phyloP scores from a whole-genome alignment of 495 filamentous ascomycete genomes.

The Neurospora africana region DNA sequence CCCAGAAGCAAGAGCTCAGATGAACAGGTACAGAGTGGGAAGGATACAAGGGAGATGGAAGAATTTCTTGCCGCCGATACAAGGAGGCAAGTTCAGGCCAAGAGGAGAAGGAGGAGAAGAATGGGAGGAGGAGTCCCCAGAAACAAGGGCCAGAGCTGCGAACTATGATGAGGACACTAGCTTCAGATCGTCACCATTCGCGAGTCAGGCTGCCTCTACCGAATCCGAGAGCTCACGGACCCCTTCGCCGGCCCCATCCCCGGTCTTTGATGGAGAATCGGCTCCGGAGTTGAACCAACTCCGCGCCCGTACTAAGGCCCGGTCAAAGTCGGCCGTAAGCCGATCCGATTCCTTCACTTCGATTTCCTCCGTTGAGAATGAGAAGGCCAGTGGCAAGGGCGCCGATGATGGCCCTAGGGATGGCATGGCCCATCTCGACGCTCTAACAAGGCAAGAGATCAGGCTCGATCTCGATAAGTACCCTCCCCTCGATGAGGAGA shows the following conservation, averaged over 20 bases:
- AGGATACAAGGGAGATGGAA: constrained; percentile 70
- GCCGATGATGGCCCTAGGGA: constrained; percentile 25
- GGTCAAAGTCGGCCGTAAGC: constrained; percentile 5
- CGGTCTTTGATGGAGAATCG: constrained; percentile 47
- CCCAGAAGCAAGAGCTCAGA: constrained; percentile 58
- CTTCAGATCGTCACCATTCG: constrained; percentile 5
- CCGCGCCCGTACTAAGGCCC: constrained; percentile 16
- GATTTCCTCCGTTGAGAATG: constrained; percentile 34
- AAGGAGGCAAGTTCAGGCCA: constrained; percentile 73
- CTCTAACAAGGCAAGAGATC: constrained; percentile 63
- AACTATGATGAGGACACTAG: constrained; percentile 1
- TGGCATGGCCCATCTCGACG: constrained; percentile 57
- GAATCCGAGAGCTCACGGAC: constrained; percentile 28
- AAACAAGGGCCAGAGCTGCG: constrained; percentile 21
- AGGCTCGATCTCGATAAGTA: constrained; percentile 70
- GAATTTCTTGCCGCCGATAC: constrained; percentile 87
- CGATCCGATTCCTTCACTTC: constrained; percentile 31
- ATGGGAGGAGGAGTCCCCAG: constrained; percentile 30
- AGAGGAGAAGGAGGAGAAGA: constrained; percentile 26
- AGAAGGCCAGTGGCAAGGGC: constrained; percentile 21
- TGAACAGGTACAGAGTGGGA: constrained; percentile 79
- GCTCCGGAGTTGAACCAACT: constrained; percentile 17
- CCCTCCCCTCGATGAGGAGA: constrained; percentile 61
- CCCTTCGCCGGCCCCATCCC: constrained; percentile 41
- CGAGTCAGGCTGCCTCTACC: constrained; percentile 24